phyloP scores from a whole-genome alignment of 176 grass and related monocot species.

The Phyllostachys edulis region DNA sequence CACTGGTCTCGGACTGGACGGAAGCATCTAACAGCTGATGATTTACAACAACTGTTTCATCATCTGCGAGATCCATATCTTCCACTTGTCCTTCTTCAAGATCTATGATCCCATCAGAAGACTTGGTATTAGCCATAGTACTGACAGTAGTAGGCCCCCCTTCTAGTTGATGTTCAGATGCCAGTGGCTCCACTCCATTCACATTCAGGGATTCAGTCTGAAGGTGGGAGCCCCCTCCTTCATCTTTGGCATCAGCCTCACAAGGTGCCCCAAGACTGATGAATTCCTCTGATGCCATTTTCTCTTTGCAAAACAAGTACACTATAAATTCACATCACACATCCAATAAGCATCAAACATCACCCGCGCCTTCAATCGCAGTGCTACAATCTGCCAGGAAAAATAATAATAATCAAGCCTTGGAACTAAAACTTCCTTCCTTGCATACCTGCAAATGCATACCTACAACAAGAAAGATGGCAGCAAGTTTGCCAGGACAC shows the following conservation, averaged over 20 bases:
- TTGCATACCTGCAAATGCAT: neutral
- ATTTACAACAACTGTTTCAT: conserved; percentile 43
- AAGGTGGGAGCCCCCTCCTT: neutral
- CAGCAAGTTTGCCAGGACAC: neutral
- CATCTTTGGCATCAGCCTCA: conserved; percentile 15
- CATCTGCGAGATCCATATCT: conserved; percentile 87
- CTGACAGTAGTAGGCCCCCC: neutral
- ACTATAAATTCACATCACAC: neutral
- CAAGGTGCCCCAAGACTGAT: conserved; percentile 57
- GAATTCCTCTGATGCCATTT: conserved; percentile 55
- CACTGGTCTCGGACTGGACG: conserved; percentile 10
- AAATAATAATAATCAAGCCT: neutral
- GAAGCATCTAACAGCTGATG: conserved; percentile 36
- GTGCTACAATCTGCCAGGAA: neutral
- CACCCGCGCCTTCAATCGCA: neutral
- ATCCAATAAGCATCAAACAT: neutral
- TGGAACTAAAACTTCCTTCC: neutral
- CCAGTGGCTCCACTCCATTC: conserved; percentile 23
- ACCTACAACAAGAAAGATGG: neutral
- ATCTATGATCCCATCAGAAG: conserved; percentile 15
- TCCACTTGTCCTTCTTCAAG: conserved; percentile 41
- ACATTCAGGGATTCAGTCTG: conserved; percentile 2
- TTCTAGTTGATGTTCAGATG: conserved; percentile 22
- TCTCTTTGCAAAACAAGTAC: neutral
- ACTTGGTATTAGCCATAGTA: neutral